Percentiles rank a stretch among this genome's conserved stretches.
phyloP scores from a whole-genome alignment of 805 yeast species.

The Cyberlindnera euphorbiae region DNA sequence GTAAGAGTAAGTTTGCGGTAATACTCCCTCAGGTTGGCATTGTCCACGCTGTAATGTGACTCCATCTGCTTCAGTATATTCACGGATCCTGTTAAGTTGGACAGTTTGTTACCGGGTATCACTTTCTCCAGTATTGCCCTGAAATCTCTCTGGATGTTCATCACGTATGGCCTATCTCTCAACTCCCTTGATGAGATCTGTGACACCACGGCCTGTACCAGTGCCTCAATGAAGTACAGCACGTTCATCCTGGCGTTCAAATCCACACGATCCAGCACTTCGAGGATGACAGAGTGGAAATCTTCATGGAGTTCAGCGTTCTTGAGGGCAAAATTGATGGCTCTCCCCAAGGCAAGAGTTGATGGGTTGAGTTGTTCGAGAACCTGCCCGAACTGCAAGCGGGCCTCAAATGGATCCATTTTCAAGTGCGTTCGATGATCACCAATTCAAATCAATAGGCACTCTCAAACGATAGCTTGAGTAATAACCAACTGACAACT shows the following conservation, averaged over 20 bases:
- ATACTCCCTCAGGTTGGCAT: slow-evolving; percentile 1
- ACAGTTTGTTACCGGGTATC: slow-evolving; percentile 29
- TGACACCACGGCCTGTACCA: slow-evolving; percentile 36
- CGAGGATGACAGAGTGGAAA: slow-evolving; percentile 61
- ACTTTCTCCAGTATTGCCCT: slow-evolving; percentile 30
- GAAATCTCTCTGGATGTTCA: slow-evolving; percentile 30
- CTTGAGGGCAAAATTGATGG: slow-evolving; percentile 40
- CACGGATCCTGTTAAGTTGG: slow-evolving; percentile 18
- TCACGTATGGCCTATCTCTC: slow-evolving; percentile 20
- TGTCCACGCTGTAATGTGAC: slow-evolving; percentile 10
- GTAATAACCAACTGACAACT: too few relatives aligned
- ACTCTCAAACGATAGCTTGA: too few relatives aligned
- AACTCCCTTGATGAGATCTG: slow-evolving; percentile 3
- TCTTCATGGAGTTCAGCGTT: slow-evolving; percentile 61
- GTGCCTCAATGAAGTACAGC: slow-evolving; percentile 64
- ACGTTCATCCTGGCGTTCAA: slow-evolving; percentile 62
- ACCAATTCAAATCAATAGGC: too few relatives aligned
- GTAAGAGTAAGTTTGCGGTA: slow-evolving; percentile 5
- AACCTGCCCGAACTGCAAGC: slow-evolving; percentile 67
- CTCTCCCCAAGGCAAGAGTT: slow-evolving; percentile 36
- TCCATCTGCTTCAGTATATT: slow-evolving; percentile 19
- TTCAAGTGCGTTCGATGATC: not conserved
- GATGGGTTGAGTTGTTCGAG: slow-evolving; percentile 65
- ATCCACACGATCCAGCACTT: slow-evolving; percentile 48
- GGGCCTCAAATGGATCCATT: slow-evolving; percentile 89